Conservation (phyloP, 2,329 filamentous ascomycete genomes). For the Diplocarpon mali region DNA sequence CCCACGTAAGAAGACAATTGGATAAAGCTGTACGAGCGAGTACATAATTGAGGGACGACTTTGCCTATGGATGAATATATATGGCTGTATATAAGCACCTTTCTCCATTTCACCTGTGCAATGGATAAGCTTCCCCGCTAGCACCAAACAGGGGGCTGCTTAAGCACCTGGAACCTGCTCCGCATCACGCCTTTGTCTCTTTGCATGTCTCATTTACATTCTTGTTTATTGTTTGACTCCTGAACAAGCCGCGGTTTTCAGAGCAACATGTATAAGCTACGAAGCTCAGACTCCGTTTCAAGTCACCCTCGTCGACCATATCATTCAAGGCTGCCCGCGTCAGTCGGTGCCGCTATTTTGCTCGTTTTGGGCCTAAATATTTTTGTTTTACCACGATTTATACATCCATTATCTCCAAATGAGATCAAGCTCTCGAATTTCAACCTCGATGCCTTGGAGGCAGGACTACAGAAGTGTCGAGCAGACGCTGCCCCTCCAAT, state of each 20-base stretch:
- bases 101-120: too few relatives aligned
- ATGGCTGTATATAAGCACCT: too few relatives aligned
- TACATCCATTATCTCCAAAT: constrained; percentile 9
- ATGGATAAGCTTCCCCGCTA: too few relatives aligned
- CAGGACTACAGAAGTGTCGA: constrained; percentile 23
- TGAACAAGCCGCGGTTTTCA: not conserved
- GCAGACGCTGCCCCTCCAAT: constrained; percentile 18
- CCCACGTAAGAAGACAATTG: too few relatives aligned
- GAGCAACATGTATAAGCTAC: constrained; percentile 3
- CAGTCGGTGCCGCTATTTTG: constrained; percentile 14
- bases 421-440: constrained; percentile 14
- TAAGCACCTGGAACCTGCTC: too few relatives aligned
- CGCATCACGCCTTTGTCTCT: too few relatives aligned
- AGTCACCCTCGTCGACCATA: constrained; percentile 5
- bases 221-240: not conserved
- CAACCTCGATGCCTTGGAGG: constrained; percentile 14
- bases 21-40: too few relatives aligned
- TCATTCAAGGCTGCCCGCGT: constrained; percentile 15
- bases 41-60: too few relatives aligned
- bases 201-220: not conserved
- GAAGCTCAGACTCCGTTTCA: not conserved
- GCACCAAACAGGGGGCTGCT: too few relatives aligned
- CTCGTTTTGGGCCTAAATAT: constrained; percentile 18
- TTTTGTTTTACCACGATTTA: constrained; percentile 15
- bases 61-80: too few relatives aligned